Conservation (phyloP, 2,329 filamentous ascomycete species). For the Apiospora hydei region DNA sequence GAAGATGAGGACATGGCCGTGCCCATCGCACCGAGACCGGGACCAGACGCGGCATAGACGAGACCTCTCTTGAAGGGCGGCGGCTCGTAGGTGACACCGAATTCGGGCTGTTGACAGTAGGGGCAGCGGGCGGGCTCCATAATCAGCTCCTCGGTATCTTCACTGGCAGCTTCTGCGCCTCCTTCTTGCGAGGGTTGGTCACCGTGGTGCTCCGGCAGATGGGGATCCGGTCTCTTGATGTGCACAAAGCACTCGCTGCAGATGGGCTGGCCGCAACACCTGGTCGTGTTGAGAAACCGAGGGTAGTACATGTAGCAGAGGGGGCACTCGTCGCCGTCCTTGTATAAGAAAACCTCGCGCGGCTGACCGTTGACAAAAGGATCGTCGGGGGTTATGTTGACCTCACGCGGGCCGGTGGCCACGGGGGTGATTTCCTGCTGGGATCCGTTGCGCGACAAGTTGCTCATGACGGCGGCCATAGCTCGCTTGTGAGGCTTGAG, state of each 20-base stretch:
- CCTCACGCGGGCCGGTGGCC: conserved; percentile 68
- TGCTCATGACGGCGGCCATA: conserved; percentile 77
- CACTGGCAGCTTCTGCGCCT: conserved; percentile 29
- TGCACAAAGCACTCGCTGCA: conserved; percentile 99
- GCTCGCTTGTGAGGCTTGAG: conserved; percentile 91
- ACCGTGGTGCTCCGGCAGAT: conserved; percentile 75
- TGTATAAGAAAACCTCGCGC: conserved; percentile 92
- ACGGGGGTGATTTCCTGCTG: conserved; percentile 66
- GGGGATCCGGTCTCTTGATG: conserved; percentile 84
- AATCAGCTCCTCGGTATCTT: conserved; percentile 67
- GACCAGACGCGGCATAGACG: conserved; percentile 62
- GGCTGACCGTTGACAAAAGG: conserved; percentile 94
- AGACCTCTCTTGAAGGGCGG: conserved; percentile 89
- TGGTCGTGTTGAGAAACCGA: conserved; percentile 89
- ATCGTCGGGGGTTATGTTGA: conserved; percentile 76
- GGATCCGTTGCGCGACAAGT: conserved; percentile 77
- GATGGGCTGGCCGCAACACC: conserved; percentile 95
- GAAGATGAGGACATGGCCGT: conserved; percentile 88
- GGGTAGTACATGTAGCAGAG: conserved; percentile 98
- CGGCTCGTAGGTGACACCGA: conserved; percentile 92
- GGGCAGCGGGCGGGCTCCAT: conserved; percentile 93
- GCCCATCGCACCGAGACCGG: conserved; percentile 56
- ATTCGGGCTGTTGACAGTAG: conserved; percentile 93
- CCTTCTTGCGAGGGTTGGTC: conserved; percentile 44
- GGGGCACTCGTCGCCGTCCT: conserved; percentile 87